Evolutionary conservation across 2,329 filamentous ascomycete genomes (phyloP), one percentile per base, ranked within the genome.

Genomic region (Venturia nashicola): DNA sequence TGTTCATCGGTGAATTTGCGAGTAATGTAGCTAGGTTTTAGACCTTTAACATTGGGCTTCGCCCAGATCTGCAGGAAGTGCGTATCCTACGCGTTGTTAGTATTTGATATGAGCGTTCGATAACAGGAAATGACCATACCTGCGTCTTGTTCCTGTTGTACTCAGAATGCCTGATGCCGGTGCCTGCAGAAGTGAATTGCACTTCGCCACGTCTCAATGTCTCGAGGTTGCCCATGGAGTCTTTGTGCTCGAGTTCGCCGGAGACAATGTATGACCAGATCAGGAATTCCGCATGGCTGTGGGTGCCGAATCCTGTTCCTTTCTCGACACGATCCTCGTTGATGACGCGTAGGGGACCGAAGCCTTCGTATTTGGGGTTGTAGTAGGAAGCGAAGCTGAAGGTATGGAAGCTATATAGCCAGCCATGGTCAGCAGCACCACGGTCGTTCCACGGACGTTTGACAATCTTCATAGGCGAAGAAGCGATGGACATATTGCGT

Each of bases 1-100:
- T 82, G 80, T 65, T 85, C 87, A 59, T 95, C 90, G 61, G 79
- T 76, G 69, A 91, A 95, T 67, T 83, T 82, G 66, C 80, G 81
- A 5, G 89, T 94, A 74, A 91, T 88, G 72, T 96, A 96, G 46
- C 83, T 80, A 1, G 91, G 91, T 59, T 81, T 80, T 59, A 96
- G 79, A 0, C 89, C 87, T 27, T 80, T 77, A 73, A 85, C 86
- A 83, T 90, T 92, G 0, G 90, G 90, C 61, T 90, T 78, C 0
- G 87, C 90, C 91, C 90, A 96, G 69, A 96, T 95, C 75, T 96
- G 91, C 42, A 96, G 77, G 72, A 95, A 95, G 72, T 95, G 90
- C 14, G 90, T 88, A 32, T 87, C 84, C 55, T 65, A 1, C 2
- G 8, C 40, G 14, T 32, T 6, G n/a, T 48, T 11, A 48, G 61